Evolutionary conservation across 2,329 filamentous ascomycete genomes (phyloP), one percentile per base, ranked within the genome.

Genomic region (Aureobasidium sp.): DNA sequence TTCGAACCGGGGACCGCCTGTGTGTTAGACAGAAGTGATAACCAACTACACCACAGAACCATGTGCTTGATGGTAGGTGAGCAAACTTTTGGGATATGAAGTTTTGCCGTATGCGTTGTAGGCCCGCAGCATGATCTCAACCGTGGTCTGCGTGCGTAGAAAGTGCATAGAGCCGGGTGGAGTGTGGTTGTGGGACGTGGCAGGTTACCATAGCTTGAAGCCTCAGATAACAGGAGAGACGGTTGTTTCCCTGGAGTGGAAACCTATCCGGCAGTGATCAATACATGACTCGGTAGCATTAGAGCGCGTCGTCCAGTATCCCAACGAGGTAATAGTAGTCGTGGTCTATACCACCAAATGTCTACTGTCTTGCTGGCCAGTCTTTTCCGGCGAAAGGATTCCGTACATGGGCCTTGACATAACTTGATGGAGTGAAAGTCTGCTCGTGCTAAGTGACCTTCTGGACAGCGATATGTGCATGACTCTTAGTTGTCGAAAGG

Each of bases 21-120:
- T 51, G 47, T 51, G 47, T 51, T 51, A 51, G 47, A 51, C 47
- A 51, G 47, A 51, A 51, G 48, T 51, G 48, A 51, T 51, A 51
- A 51, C 48, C 48, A 51, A 53, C 49, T 53, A 53, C 49, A 53
- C 49, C 49, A 53, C 49, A 53, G 49, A 53, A 53, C 49, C 49
- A 53, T 53, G 34, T 53, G 49, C 34, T 53, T 39, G 20, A 41
- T 53, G 49, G 20, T 8, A 45, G 5, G 11, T 11, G 14, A 0
- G 12, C 9, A 15, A 53, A 27, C 3, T 6, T n/a, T 27, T 11
- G 11, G 1, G 8, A 7, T 7, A 45, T 45, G 3, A 45, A 27
- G 42, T 27, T 6, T 11, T 1, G 5, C 20, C 9, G 5, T 2
- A 8, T 2, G 20, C 14, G 3, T 25, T 15, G 15, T 25, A n/a